Base-by-base conservation (phyloP, 805 yeast species). In the Pichia heedii region DNA sequence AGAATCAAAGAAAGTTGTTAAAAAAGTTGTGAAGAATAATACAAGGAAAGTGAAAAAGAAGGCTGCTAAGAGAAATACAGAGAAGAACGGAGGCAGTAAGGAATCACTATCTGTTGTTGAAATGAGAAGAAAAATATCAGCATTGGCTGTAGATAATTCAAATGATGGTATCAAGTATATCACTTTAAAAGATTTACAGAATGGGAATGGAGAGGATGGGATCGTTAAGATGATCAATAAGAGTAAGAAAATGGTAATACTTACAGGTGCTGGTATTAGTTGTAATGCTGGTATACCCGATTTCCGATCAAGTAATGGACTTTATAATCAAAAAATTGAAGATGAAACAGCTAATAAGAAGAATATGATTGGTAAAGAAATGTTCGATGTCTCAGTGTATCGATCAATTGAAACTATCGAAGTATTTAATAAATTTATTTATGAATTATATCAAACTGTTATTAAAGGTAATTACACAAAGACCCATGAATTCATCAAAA, bases 231-330 rank as follows among this genome's bases (percentile, higher is more conserved):
- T 54, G 33, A 64, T 78, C 2, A 61, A 61, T 48, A 73, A 73
- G 51, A 60, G 79, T 39, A 68, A 72, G 42, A 77, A 73, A 53
- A 66, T 80, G n/a, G 70, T 83, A 19, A 71, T 84, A 4, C 67
- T 89, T 43, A 88, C 96, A 0, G 97, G 98, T 8, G 98, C 98
- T 2, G 98, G 98, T 1, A 87, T 90, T 46, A 86, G 96, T 15
- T 87, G 96, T 59, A 86, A 84, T 58, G 97, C 97, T 1, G 97
- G 98, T 0, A 93, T 90, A 38, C 98, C 98, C 3, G 97, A 90
- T 59, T 89, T 89, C 60, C 71, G 97, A 44, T 84, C 95, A 4
- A 68, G 79, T 10, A 76, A 82, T 51, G 97, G 97, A 2, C 70
- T 89, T 10, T 89, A 90, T 64, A 79, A 82, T 47, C 46, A 46